Base-by-base conservation (phyloP, 768 basidiomycete species). In the Boletus coccyginus region DNA sequence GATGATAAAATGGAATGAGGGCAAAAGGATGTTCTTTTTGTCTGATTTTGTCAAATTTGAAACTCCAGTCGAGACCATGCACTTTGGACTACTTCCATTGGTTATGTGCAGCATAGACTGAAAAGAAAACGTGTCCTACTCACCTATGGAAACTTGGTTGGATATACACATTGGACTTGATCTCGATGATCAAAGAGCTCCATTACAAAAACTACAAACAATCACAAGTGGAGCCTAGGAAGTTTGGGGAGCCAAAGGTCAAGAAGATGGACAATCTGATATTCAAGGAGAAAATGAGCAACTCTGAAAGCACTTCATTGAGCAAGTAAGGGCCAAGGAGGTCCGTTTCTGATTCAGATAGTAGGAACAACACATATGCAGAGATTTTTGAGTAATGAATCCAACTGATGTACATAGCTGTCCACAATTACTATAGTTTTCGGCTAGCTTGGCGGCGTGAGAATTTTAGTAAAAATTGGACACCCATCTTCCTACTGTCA, bases 261-360 rank as follows among this genome's bases (percentile, higher is more conserved):
- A 95, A 93, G 84, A 98, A 98, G 78, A 81, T 92, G 63, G 95
- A 99, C 77, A 99, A 98, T 75, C 96, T 96, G 65, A 98, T 98
- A 76, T 99, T 96, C 87, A 95, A 95, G 80, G 97, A 98, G 97
- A 99, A 77, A 96, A 99, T 73, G 97, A 99, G 74, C 82, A 87
- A 57, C 84, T 98, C 59, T 82, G 96, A 68, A 98, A 95, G 81
- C 86, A 94, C 59, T 99, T 99, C 77, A 99, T 97, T 31, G 97
- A 99, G 75, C 97, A 99, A 78, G 97, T 99, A 82, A 99, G 98
- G 80, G 81, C 92, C 55, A 97, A 99, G 78, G 97, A 99, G 71
- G 83, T 90, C 12, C 82, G 97, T 58, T n/a, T n/a, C n/a, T n/a
- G n/a, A n/a, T 99, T 99, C 83, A 86, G 97, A 72, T 94, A 98